Evolutionary conservation across 345 rosid genomes (phyloP), one percentile per base, ranked within the genome.

Genomic region (Eucalyptus microcorys): DNA sequence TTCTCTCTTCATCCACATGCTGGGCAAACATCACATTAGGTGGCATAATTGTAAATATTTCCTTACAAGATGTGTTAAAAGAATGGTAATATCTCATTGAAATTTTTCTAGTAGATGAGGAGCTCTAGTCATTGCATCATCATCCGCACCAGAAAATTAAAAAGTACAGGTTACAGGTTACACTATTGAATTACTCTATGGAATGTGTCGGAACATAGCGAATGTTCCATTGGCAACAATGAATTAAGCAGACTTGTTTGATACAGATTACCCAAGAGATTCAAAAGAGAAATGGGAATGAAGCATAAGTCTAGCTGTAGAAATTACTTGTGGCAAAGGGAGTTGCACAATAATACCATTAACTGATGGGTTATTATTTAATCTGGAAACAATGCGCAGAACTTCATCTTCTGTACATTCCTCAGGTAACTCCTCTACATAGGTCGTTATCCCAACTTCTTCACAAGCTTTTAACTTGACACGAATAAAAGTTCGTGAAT

Each of bases 301-400:
- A 4, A 32, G 45, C 49, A 34, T 16, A 52, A 61, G 50, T 64
- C 87, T n/a, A 88, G 90, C 21, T 64, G 68, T 59, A 66, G 90
- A 86, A 89, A 90, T 89, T 90, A 92, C 93, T 87, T 89, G 85
- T 14, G 92, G 90, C 16, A 90, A 89, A 84, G 93, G 93, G 87
- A 92, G 92, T 87, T 90, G 92, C 81, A 90, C 93, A 30, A 90
- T 64, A 88, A 92, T 92, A 87, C 92, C 93, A 90, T 90, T 90
- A 61, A 92, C 90, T 26, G 88, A 68, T 34, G 91, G 90, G 87
- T 92, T 80, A 27, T 80, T 34, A 47, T 92, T 90, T 55, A 90
- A 90, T 42, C 88, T 52, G 19, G 91, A 90, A 40, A 90, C 79
- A 59, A 86, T 53, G 1, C 37, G 49, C 32, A 92, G 48, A 80